Evolutionary conservation across 2,329 filamentous ascomycete genomes (phyloP).

Genomic region (Diaporthe ampelina): DNA sequence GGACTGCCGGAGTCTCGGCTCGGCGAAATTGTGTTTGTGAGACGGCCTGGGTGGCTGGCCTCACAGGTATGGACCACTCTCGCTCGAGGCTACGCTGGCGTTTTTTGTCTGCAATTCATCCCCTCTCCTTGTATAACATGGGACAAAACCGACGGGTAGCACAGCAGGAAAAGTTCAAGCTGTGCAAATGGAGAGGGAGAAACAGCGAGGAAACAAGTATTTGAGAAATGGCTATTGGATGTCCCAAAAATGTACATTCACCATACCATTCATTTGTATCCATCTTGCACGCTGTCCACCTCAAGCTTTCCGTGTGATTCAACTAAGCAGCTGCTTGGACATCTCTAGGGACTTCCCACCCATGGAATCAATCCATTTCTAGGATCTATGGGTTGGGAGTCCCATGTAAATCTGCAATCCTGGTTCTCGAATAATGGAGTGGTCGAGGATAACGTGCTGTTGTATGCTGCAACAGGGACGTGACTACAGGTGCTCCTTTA

Average conservation of each 20-base stretch:
- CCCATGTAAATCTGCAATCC: not conserved
- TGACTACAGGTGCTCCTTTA: not conserved
- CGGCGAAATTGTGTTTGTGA: conserved; percentile 14
- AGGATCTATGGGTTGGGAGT: not conserved
- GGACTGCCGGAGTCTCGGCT: conserved; percentile 15
- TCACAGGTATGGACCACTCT: conserved; percentile 17
- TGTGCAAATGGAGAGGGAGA: not conserved
- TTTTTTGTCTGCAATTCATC: conserved; percentile 11
- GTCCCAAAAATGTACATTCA: not conserved
- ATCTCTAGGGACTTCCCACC: not conserved
- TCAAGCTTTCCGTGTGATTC: not conserved
- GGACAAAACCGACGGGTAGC: conserved; percentile 13
- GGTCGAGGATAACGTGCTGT: not conserved
- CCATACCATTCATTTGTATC: not conserved
- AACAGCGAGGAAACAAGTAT: not conserved
- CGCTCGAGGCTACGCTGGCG: conserved; percentile 10
- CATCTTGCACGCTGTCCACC: not conserved
- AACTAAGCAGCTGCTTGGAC: not conserved
- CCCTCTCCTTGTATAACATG: conserved; percentile 37
- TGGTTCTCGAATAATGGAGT: not conserved
- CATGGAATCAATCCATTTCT: not conserved
- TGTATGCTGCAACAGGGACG: not conserved
- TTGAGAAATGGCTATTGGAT: not conserved
- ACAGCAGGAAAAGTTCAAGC: not conserved
- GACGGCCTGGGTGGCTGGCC: conserved; percentile 19